These are phyloP conservation scores for Penstemon davidsonii DNA, from an alignment of 257 asterid species.

Conservation along the genomic window DNA sequence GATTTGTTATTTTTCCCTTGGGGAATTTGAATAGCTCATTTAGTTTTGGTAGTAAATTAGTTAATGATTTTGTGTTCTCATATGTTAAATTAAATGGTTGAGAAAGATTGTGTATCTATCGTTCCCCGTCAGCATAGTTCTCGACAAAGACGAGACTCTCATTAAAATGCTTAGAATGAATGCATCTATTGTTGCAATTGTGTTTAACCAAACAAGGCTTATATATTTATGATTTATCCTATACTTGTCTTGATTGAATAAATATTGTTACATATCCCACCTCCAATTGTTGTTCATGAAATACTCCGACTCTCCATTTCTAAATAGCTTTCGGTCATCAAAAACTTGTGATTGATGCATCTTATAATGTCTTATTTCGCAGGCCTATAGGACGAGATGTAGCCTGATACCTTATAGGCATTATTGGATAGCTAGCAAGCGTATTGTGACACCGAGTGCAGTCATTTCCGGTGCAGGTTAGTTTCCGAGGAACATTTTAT, in stretches of 20 bases:
- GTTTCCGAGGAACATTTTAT: conserved; percentile 21
- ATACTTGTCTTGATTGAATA: too few species aligned
- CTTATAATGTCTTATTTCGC: conserved; percentile 26
- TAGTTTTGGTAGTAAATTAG: too few species aligned
- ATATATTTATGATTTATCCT: too few species aligned
- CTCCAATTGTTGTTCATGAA: neutral
- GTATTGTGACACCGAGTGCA: conserved; percentile 71
- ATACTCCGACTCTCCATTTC: neutral
- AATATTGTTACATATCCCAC: neutral
- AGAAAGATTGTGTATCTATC: too few species aligned
- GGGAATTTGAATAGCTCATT: conserved; percentile 8
- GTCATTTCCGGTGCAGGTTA: conserved; percentile 85
- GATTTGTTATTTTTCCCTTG: neutral
- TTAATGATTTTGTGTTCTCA: too few species aligned
- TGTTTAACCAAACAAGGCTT: too few species aligned
- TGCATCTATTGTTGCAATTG: too few species aligned
- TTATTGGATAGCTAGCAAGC: conserved; percentile 86
- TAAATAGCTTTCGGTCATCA: neutral
- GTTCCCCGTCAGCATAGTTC: neutral
- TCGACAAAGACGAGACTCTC: too few species aligned
- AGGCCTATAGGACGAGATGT: conserved; percentile 62
- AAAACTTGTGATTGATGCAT: conserved; percentile 15
- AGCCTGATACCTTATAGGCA: conserved; percentile 70
- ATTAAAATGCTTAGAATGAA: too few species aligned
- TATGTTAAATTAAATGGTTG: too few species aligned